Conservation (phyloP, 75 land plant genomes). For the Pinus tabuliformis region DNA sequence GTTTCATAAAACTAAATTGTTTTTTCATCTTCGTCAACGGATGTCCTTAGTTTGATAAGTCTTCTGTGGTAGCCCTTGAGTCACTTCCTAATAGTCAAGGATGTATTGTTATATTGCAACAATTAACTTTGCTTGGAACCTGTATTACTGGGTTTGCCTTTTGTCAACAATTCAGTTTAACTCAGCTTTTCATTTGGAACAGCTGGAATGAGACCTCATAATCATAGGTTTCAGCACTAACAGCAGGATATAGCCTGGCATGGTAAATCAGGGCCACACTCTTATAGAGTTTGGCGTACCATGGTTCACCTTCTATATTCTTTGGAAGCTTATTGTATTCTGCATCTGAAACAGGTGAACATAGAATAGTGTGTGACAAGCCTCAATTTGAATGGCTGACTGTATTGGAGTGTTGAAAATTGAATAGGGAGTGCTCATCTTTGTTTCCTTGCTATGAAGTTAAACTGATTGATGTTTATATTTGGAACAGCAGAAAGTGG, state of each 20-base stretch:
- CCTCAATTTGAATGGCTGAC: background rate
- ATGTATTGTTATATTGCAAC: background rate
- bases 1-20: background rate
- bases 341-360: background rate
- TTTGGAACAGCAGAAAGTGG: slow-evolving; percentile 55
- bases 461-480: background rate
- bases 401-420: background rate
- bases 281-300: background rate
- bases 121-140: background rate
- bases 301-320: background rate
- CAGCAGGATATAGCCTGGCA: background rate
- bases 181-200: background rate
- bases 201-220: background rate
- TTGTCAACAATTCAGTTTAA: background rate
- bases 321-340: background rate
- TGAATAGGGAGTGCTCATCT: background rate
- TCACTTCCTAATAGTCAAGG: too few species aligned
- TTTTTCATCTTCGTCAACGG: background rate
- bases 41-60: background rate
- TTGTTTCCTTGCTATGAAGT: background rate
- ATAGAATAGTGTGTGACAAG: background rate
- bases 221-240: background rate
- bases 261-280: background rate
- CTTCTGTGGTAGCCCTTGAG: background rate
- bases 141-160: background rate